Evolutionary conservation across 2,329 filamentous ascomycete species (phyloP).

Genomic region (Paraphoma chrysanthemicola): DNA sequence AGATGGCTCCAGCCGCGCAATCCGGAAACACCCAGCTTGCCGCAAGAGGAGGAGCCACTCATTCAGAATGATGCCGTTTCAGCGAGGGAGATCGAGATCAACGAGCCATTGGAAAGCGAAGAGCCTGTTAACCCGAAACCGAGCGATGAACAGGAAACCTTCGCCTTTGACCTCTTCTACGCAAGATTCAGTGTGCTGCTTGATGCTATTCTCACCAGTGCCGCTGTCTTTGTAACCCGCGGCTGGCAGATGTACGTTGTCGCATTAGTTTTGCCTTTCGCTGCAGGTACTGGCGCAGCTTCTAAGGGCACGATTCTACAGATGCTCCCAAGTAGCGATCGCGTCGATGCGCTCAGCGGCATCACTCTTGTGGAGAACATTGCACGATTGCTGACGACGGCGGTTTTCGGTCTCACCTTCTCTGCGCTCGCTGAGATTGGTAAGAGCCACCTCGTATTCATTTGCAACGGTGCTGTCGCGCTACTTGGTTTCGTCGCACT

Average conservation of each 20-base stretch:
- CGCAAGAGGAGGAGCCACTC: slow-evolving; percentile 15
- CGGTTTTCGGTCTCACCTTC: slow-evolving; percentile 72
- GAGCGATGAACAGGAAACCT: slow-evolving; percentile 55
- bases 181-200: slow-evolving; percentile 69
- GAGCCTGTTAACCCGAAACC: slow-evolving; percentile 54
- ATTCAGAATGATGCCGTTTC: slow-evolving; percentile 32
- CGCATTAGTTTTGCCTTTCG: slow-evolving; percentile 70
- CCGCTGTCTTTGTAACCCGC: slow-evolving; percentile 66
- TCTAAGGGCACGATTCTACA: slow-evolving; percentile 77
- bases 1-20: slow-evolving; percentile 48
- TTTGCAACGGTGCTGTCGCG: slow-evolving; percentile 68
- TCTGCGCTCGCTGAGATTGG: slow-evolving; percentile 67
- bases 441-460: slow-evolving; percentile 68
- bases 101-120: slow-evolving; percentile 60
- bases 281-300: slow-evolving; percentile 71
- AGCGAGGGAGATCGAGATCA: slow-evolving; percentile 39
- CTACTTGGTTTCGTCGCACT: slow-evolving; percentile 59
- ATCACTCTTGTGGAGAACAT: slow-evolving; percentile 75
- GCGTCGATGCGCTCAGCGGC: slow-evolving; percentile 71
- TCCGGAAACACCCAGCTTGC: slow-evolving; percentile 2
- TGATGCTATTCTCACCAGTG: slow-evolving; percentile 69
- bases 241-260: slow-evolving; percentile 75
- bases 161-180: slow-evolving; percentile 72
- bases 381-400: slow-evolving; percentile 66
- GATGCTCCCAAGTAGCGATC: slow-evolving; percentile 68